Percentiles rank a stretch among this genome's conserved stretches.
Evolutionary conservation across 371 early-diverging fungal genomes (phyloP).

Genomic region (Saksenaea vasiformis): DNA sequence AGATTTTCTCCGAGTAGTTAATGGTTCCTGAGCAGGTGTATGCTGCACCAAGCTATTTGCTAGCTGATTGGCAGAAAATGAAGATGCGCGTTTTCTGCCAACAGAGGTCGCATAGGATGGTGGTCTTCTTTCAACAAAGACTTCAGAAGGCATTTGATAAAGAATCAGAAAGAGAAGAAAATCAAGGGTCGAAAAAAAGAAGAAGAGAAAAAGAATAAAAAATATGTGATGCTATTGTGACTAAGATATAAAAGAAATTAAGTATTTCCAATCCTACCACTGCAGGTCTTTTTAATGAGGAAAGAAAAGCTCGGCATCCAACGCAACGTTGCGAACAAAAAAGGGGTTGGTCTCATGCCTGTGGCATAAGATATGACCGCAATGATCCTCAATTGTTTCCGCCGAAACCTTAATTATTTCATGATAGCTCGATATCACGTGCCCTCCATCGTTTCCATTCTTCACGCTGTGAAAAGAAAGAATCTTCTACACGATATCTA

Average conservation of each 20-base stretch:
- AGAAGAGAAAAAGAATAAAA: not conserved
- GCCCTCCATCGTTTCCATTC: not conserved
- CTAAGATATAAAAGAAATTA: not conserved
- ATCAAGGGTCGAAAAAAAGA: not conserved
- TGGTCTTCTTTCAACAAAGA: not conserved
- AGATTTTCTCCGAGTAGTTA: not conserved
- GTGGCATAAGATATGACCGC: constrained; percentile 3
- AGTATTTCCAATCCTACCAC: constrained; percentile 1
- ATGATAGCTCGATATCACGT: not conserved
- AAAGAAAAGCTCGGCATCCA: constrained; percentile 4
- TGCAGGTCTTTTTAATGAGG: not conserved
- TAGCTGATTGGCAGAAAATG: not conserved
- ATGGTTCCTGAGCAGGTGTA: not conserved
- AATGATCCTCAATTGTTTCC: constrained; percentile 7
- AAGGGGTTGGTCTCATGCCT: constrained; percentile 3
- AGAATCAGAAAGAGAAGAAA: not conserved
- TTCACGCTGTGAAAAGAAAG: no score
- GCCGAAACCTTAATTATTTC: constrained; percentile 2
- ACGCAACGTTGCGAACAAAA: not conserved
- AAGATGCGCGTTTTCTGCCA: not conserved
- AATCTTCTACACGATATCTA: no score
- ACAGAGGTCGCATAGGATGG: not conserved
- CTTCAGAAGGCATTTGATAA: not conserved
- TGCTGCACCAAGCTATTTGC: not conserved
- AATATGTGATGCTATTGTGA: constrained; percentile 5